These are phyloP conservation scores for Cadophora sp. DNA, from an alignment of 2,329 filamentous ascomycete species.

Conservation along the genomic window DNA sequence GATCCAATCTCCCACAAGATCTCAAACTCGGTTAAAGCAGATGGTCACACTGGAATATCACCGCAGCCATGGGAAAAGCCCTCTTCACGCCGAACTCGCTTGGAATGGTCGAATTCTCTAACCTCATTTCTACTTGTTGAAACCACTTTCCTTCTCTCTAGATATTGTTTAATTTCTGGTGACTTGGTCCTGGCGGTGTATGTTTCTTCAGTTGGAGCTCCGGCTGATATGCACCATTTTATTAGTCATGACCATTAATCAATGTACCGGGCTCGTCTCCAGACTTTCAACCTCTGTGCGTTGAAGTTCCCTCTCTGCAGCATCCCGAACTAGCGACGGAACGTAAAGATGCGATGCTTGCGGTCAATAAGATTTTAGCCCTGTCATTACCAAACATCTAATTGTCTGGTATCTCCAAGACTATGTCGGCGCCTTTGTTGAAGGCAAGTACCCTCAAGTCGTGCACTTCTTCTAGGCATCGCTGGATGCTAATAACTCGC, in stretches of 20 bases:
- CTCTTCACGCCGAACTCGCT: background rate
- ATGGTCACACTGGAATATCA: background rate
- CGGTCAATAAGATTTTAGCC: background rate
- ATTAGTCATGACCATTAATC: conserved; percentile 4
- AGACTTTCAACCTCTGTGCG: background rate
- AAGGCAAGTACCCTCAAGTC: conserved; percentile 1
- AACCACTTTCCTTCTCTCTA: too few relatives aligned
- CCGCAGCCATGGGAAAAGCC: background rate
- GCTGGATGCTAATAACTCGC: background rate
- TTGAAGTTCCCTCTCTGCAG: background rate
- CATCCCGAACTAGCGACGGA: background rate
- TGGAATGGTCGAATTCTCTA: background rate
- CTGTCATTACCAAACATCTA: background rate
- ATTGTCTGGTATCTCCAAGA: background rate
- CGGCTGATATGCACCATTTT: background rate
- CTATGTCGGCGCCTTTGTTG: background rate
- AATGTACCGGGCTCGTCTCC: background rate
- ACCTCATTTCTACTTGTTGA: background rate
- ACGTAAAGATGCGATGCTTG: background rate
- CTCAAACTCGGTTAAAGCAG: conserved; percentile 16
- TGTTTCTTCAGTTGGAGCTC: too few relatives aligned
- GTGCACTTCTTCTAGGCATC: background rate
- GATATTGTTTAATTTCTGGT: too few relatives aligned
- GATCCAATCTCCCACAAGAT: background rate
- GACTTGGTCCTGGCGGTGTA: background rate